Base-by-base conservation (phyloP, 2,329 filamentous ascomycete genomes). In the Paramyrothecium roridum region DNA sequence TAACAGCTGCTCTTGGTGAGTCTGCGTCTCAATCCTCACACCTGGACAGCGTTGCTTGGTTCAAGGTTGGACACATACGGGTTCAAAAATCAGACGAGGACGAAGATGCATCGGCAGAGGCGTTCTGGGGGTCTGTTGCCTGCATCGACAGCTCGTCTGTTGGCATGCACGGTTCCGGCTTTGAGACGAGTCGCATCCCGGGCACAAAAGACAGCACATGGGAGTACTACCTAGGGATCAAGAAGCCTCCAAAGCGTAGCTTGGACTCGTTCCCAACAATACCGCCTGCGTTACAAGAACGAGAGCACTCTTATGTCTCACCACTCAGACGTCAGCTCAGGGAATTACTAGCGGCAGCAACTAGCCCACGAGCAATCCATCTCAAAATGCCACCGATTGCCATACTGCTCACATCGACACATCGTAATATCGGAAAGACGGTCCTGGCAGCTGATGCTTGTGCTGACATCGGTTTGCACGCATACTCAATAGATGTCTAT, bases 351-450 rank as follows among this genome's bases (percentile, higher is more conserved):
- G 87, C 91, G 11, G 93, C 93, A 3, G 91, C 93, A 1, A 96
- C 92, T 1, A 97, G 92, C 65, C 85, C 89, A 54, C 84, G 92
- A 54, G 93, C 95, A 2, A 87, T 96, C 48, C 90, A 93, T 65
- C 78, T 98, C 3, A 88, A 89, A 47, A 87, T 98, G 75, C 92
- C 93, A 2, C 91, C 95, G 0, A 81, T 97, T 17, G 91, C 93
- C 1, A 88, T 99, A 37, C 80, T 99, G 3, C 77, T 99, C 8
- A 90, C 90, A 2, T 98, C 95, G 2, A 96, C 91, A 2, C 95
- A 99, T 71, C 86, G 95, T 48, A 90, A 91, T 57, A 96, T 98
- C 62, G 95, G 95, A 51, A 99, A 99, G 70, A 81, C 90, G n/a
- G 89, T 87, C 3, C 75, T 92, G 21, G 91, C 91, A 0, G 80